Evolutionary conservation across 441 rosid species (phyloP).

Genomic region (Brassica balearica): DNA sequence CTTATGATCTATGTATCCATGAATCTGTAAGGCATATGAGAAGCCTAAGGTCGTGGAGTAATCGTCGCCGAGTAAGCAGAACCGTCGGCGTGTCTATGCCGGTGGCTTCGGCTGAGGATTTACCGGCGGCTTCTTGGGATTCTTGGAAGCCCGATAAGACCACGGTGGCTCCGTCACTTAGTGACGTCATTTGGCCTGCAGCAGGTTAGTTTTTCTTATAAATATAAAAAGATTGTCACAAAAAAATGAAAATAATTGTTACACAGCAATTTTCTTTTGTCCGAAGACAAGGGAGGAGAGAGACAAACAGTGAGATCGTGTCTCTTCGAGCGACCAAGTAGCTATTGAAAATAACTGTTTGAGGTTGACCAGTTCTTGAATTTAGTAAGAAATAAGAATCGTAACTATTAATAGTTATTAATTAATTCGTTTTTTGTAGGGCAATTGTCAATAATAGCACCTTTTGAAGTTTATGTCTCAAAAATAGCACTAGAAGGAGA

Average conservation of each 20-base stretch:
- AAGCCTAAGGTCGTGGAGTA: constrained; percentile 32
- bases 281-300: constrained; percentile 31
- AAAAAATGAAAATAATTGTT: neutral
- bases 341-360: constrained; percentile 28
- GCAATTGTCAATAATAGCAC: too few species aligned
- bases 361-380: constrained; percentile 29
- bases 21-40: constrained; percentile 29
- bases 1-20: constrained; percentile 23
- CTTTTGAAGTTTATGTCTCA: too few species aligned
- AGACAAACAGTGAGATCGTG: constrained; percentile 20
- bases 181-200: constrained; percentile 89
- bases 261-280: constrained; percentile 21
- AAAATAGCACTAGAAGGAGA: too few species aligned
- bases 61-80: constrained; percentile 25
- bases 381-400: constrained; percentile 4
- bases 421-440: neutral
- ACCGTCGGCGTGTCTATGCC: constrained; percentile 44
- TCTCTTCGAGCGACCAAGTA: constrained; percentile 37
- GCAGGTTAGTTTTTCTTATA: constrained; percentile 51
- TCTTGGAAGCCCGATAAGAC: constrained; percentile 69
- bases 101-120: constrained; percentile 37
- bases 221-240: neutral
- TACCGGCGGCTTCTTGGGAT: constrained; percentile 54
- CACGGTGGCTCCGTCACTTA: constrained; percentile 52
- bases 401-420: neutral